Percentiles rank a stretch among this genome's conserved stretches.
Evolutionary conservation across 371 early-diverging fungal genomes (phyloP).

Genomic region (Actinomortierella wolfii): DNA sequence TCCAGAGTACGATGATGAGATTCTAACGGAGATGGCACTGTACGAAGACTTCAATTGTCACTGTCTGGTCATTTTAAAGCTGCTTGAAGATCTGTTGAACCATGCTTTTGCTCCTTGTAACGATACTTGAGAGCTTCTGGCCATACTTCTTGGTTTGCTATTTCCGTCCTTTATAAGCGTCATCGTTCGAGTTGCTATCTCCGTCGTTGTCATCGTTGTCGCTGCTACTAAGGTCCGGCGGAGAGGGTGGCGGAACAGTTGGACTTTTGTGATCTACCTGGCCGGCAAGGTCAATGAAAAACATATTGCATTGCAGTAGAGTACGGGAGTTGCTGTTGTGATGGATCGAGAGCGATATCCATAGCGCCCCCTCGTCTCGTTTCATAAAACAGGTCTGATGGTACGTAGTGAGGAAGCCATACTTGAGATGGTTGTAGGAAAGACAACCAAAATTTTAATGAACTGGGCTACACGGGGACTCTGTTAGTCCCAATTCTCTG

Average conservation of each 20-base stretch:
- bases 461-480: too few relatives aligned
- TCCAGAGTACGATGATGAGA: conserved; percentile 3
- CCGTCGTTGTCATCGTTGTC: not conserved
- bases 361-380: not conserved
- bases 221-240: conserved; percentile 1
- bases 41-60: not conserved
- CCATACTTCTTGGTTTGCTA: not conserved
- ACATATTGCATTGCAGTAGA: not conserved
- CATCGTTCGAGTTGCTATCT: conserved; percentile 1
- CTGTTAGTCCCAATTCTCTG: too few relatives aligned
- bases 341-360: not conserved
- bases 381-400: not conserved
- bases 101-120: not conserved
- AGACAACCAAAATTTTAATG: too few relatives aligned
- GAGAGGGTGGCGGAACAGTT: not conserved
- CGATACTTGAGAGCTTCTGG: not conserved
- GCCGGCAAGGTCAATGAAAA: not conserved
- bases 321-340: not conserved
- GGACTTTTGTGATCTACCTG: not conserved
- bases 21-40: not conserved
- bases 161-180: not conserved
- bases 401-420: not conserved
- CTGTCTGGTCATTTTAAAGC: not conserved
- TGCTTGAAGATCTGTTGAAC: not conserved
- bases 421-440: too few relatives aligned